These are phyloP conservation scores for Panus rudis DNA, from an alignment of 768 basidiomycete species.

Conservation along the genomic window DNA sequence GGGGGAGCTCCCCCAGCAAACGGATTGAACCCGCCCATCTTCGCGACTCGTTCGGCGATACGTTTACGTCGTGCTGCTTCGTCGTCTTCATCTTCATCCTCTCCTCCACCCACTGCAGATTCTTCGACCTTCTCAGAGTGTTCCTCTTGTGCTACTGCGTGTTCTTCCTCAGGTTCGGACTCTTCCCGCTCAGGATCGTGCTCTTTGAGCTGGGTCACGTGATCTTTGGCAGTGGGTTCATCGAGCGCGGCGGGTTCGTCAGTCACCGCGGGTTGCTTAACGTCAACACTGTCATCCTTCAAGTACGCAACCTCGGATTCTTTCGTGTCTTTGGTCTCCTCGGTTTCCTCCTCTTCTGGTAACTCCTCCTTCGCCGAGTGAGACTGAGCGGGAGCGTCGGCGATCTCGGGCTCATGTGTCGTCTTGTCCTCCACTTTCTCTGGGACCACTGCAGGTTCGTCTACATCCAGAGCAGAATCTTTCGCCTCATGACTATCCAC, in stretches of 20 bases:
- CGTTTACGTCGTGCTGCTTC: conserved; percentile 48
- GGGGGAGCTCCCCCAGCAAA: conserved; percentile 33
- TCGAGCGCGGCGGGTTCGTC: not conserved
- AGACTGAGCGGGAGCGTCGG: too few relatives aligned
- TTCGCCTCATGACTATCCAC: not conserved
- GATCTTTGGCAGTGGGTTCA: not conserved
- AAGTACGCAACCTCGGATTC: too few relatives aligned
- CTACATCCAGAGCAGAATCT: not conserved
- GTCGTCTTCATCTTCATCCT: conserved; percentile 37
- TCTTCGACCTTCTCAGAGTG: conserved; percentile 3
- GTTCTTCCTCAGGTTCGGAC: conserved; percentile 2
- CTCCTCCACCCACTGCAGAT: not conserved
- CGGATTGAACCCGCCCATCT: conserved; percentile 58
- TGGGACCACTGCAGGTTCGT: conserved; percentile 3
- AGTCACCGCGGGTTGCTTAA: not conserved
- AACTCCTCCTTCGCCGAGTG: too few relatives aligned
- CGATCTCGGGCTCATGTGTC: too few relatives aligned
- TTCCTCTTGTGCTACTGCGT: not conserved
- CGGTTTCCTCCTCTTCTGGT: too few relatives aligned
- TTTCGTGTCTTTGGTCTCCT: too few relatives aligned
- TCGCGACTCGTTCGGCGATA: conserved; percentile 52
- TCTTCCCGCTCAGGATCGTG: not conserved
- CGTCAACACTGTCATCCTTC: too few relatives aligned
- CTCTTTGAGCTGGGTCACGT: not conserved
- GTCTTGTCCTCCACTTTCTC: too few relatives aligned